Evolutionary conservation across 2,329 filamentous ascomycete genomes (phyloP).

Genomic region (Sarocladiaceae sp.): DNA sequence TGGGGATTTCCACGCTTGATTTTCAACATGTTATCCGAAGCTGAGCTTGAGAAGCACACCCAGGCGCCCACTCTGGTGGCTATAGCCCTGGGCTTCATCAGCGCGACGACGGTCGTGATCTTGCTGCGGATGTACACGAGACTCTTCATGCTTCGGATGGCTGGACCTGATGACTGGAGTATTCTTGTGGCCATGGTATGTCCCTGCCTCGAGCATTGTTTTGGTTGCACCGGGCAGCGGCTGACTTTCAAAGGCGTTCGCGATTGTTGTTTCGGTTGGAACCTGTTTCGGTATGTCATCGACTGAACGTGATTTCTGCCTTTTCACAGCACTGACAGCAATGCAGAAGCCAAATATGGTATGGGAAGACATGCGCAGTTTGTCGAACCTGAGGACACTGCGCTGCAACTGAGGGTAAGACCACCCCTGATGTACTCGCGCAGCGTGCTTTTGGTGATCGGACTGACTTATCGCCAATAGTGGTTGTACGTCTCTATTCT

Average conservation of each 20-base stretch:
- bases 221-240: neutral
- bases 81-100: conserved; percentile 18
- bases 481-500: conserved; percentile 22
- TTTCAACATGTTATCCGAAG: neutral
- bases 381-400: conserved; percentile 14
- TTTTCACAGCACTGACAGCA: neutral
- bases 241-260: conserved; percentile 15
- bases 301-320: no score
- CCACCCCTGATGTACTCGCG: neutral
- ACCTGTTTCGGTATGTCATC: conserved; percentile 6
- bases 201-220: neutral
- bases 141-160: conserved; percentile 16
- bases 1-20: neutral
- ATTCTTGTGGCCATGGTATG: conserved; percentile 19
- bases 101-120: conserved; percentile 13
- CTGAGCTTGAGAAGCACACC: conserved; percentile 15
- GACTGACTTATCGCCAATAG: conserved; percentile 12
- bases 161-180: conserved; percentile 24
- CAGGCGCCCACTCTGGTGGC: conserved; percentile 17
- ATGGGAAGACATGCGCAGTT: conserved; percentile 21
- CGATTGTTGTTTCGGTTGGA: conserved; percentile 11
- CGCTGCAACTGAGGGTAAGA: conserved; percentile 19
- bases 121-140: conserved; percentile 20
- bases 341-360: conserved; percentile 21
- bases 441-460: neutral